Evolutionary conservation across 306 rosid species (phyloP).

Genomic region (Vigna mungo): DNA sequence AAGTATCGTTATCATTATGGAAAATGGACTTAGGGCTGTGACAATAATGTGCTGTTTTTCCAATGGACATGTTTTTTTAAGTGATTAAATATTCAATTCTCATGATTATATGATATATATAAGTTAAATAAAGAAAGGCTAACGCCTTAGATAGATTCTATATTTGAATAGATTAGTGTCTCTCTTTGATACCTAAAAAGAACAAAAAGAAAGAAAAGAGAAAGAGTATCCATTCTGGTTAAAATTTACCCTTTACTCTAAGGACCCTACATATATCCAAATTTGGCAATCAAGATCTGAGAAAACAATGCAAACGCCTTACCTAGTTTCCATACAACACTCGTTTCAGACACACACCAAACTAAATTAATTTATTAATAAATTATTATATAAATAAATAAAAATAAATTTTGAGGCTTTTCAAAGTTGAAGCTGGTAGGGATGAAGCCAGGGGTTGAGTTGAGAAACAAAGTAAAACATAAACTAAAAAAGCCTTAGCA

Average conservation of each 20-base stretch:
- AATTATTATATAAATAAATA: not conserved
- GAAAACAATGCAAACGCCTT: constrained; percentile 10
- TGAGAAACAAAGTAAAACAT: not conserved
- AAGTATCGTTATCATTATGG: too few relatives aligned
- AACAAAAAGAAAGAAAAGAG: not conserved
- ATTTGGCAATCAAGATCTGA: not conserved
- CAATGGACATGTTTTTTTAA: too few relatives aligned
- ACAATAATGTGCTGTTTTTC: too few relatives aligned
- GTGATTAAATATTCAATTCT: too few relatives aligned
- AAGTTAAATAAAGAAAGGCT: too few relatives aligned
- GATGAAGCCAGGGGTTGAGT: not conserved
- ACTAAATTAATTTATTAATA: not conserved
- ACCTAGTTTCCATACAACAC: not conserved
- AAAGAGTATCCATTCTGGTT: not conserved
- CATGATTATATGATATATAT: too few relatives aligned
- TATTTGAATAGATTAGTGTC: too few relatives aligned
- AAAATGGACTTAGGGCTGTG: too few relatives aligned
- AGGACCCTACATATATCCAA: not conserved
- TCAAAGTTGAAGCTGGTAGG: constrained; percentile 17
- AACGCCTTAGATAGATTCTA: too few relatives aligned
- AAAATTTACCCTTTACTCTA: not conserved
- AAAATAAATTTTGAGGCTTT: not conserved
- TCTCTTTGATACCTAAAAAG: not conserved
- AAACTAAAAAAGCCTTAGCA: not conserved
- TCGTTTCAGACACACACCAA: not conserved